phyloP scores from a whole-genome alignment of 1,284 basidiomycete genomes.

The Peniophora sp. region DNA sequence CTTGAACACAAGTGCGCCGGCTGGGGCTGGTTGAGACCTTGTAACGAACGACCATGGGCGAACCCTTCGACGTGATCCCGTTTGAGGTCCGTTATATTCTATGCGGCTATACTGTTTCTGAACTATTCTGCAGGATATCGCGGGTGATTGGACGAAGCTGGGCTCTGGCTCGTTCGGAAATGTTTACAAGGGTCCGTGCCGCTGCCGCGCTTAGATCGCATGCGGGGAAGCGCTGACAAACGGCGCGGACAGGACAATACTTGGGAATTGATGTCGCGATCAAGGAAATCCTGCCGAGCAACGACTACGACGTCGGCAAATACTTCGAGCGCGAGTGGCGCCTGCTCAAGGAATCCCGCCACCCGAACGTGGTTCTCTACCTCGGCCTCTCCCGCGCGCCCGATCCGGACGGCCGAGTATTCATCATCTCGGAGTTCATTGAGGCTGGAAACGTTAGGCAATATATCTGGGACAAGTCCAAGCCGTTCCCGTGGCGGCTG shows the following conservation, averaged over 20 bases:
- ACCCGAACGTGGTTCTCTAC: slow-evolving; percentile 92
- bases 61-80: slow-evolving; percentile 80
- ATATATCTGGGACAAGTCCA: slow-evolving; percentile 75
- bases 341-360: slow-evolving; percentile 87
- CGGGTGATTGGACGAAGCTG: slow-evolving; percentile 81
- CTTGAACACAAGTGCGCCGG: too few relatives aligned
- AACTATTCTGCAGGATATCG: slow-evolving; percentile 61
- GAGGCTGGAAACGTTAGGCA: slow-evolving; percentile 81
- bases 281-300: slow-evolving; percentile 89
- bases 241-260: slow-evolving; percentile 57
- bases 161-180: slow-evolving; percentile 91
- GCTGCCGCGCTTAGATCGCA: not conserved
- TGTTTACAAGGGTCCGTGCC: slow-evolving; percentile 71
- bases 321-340: slow-evolving; percentile 98
- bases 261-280: slow-evolving; percentile 94
- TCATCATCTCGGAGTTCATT: slow-evolving; percentile 86
- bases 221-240: too few relatives aligned
- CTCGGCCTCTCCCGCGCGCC: slow-evolving; percentile 89
- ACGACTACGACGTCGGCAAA: slow-evolving; percentile 88
- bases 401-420: slow-evolving; percentile 74
- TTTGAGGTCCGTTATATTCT: slow-evolving; percentile 48
- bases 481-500: slow-evolving; percentile 84
- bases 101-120: not conserved
- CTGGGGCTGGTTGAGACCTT: too few relatives aligned
- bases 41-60: slow-evolving; percentile 23